phyloP scores from a whole-genome alignment of 306 rosid genomes.

The Quercus ilex region DNA sequence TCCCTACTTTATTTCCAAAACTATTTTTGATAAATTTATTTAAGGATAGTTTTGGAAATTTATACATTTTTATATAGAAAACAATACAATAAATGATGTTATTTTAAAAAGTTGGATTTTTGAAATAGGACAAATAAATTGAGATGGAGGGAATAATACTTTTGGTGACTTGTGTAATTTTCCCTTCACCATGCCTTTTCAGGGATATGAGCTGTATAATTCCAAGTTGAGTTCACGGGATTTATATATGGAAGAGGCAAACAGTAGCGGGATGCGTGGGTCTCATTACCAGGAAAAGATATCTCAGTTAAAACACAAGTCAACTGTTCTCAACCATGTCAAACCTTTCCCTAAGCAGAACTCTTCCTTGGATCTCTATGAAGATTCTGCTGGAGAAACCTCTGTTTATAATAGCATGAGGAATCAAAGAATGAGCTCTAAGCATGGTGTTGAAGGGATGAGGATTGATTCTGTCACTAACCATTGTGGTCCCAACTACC shows the following conservation, averaged over 20 bases:
- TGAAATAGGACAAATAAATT: too few species aligned
- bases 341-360: slow-evolving; percentile 46
- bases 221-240: slow-evolving; percentile 64
- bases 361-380: slow-evolving; percentile 60
- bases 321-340: slow-evolving; percentile 23
- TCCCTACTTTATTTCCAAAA: too few species aligned
- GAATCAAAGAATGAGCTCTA: slow-evolving; percentile 43
- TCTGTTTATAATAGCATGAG: slow-evolving; percentile 42
- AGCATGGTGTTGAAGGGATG: slow-evolving; percentile 50
- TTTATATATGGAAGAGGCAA: slow-evolving; percentile 51
- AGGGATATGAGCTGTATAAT: slow-evolving; percentile 56
- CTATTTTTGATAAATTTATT: too few species aligned
- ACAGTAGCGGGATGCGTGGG: slow-evolving; percentile 43
- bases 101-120: neutral
- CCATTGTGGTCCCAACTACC: slow-evolving; percentile 28
- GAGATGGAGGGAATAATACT: neutral
- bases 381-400: slow-evolving; percentile 50
- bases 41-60: too few species aligned
- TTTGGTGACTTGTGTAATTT: neutral
- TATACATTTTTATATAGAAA: too few species aligned
- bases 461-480: slow-evolving; percentile 51
- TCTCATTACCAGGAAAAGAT: slow-evolving; percentile 56
- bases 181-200: slow-evolving; percentile 31
- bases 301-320: slow-evolving; percentile 38
- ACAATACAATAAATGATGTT: neutral